Evolutionary conservation across 2,329 filamentous ascomycete genomes (phyloP), one percentile per base, ranked within the genome.

Genomic region (Endothia cerciana): DNA sequence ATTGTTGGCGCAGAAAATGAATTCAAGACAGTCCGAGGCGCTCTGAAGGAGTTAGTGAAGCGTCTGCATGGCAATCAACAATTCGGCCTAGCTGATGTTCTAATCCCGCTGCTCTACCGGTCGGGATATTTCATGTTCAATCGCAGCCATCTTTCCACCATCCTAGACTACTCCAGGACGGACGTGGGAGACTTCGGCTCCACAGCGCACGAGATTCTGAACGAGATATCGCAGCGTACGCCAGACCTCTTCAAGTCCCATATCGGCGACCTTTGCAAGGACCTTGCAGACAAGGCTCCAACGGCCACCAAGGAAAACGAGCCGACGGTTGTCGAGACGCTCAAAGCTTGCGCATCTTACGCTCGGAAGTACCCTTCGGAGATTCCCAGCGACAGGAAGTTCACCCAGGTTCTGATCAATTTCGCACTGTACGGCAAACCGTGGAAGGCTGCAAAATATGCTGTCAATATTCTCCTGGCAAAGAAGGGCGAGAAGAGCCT

Each of bases 331-430:
- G 92, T 95, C 15, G 92, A 97, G 73, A 94, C 94, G 1, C 83
- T 99, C 66, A 97, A 97, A 75, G 94, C 96, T 2, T 97, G 95
- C 75, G 91, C 94, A 11, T 93, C 91, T 1, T 99, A 97, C 75
- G 92, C 94, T 1, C 90, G 90, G 73, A 93, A 90, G 72, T 94
- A 96, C 71, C 89, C 94, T 0, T 84, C 89, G 13, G 94, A 98
- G 67, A 87, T 99, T 62, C 91, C 92, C 0, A 86, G 88, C 66
- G 91, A 97, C 68, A 88, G 90, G 64, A 91, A 91, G 70, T 94
- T 98, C 72, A 83, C 88, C 40, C 89, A 95, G 73, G 90, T 93
- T 1, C 85, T 99, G 75, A 88, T 90, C 68, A 90, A 87, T 71
- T 98, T 95, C 76, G 92, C 94, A 1, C 83, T 94, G 25, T 91